A percentile compares a stretch with the other conserved stretches of the same genome.
phyloP scores from a whole-genome alignment of 163 green algal species.

The Scenedesmus sp. region DNA sequence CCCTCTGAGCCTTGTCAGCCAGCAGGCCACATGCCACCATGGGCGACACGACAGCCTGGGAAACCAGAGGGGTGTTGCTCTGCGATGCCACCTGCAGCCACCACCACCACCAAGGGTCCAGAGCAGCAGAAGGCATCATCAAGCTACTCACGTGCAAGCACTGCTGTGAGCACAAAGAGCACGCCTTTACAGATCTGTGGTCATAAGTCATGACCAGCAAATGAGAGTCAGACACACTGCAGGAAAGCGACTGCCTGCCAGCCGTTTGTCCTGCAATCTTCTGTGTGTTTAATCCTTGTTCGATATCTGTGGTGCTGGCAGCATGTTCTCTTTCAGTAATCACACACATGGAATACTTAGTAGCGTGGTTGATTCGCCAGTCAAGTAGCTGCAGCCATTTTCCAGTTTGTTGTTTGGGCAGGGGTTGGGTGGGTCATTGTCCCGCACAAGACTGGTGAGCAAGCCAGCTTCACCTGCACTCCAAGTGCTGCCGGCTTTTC shows the following conservation, averaged over 20 bases:
- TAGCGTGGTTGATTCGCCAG: too few relatives aligned
- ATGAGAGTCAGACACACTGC: background rate
- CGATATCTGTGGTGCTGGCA: too few relatives aligned
- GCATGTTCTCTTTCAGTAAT: too few relatives aligned
- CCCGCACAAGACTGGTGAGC: too few relatives aligned
- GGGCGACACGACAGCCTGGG: constrained; percentile 30
- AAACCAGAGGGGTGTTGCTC: constrained; percentile 43
- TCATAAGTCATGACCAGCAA: background rate
- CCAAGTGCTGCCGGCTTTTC: constrained; percentile 33
- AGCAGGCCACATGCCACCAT: constrained; percentile 47
- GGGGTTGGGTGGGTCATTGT: too few relatives aligned
- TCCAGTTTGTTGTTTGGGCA: too few relatives aligned
- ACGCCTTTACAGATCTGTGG: background rate
- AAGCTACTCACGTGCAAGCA: background rate
- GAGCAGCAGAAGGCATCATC: background rate
- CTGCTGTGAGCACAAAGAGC: background rate
- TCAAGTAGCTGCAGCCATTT: too few relatives aligned
- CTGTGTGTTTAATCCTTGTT: too few relatives aligned
- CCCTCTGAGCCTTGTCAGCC: constrained; percentile 34
- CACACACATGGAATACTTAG: too few relatives aligned
- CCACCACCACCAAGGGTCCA: background rate
- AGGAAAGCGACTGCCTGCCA: background rate
- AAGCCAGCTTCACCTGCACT: constrained; percentile 29
- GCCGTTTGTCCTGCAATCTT: too few relatives aligned
- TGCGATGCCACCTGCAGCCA: constrained; percentile 17